A percentile compares a stretch with the other conserved stretches of the same genome.
Evolutionary conservation across 345 rosid genomes (phyloP).

Genomic region (Gossypium thurberi): DNA sequence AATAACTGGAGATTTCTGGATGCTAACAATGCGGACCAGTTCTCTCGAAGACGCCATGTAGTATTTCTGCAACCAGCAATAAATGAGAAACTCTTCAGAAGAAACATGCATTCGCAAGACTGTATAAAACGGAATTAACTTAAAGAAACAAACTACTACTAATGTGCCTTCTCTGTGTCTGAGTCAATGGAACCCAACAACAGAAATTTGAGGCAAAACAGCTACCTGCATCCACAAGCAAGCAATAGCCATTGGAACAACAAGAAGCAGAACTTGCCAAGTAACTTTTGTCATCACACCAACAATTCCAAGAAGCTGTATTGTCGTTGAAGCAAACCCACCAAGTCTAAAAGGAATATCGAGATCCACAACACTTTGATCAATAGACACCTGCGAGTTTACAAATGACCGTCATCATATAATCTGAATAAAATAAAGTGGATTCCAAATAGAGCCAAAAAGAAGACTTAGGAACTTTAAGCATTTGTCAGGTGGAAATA

Average conservation of each 20-base stretch:
- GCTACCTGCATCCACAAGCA: slow-evolving; percentile 99
- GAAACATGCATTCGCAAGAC: neutral
- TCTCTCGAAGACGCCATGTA: slow-evolving; percentile 99
- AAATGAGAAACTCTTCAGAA: neutral
- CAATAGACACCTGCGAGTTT: slow-evolving; percentile 76
- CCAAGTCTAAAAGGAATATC: slow-evolving; percentile 99
- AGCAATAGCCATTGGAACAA: slow-evolving; percentile 91
- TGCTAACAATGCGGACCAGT: slow-evolving; percentile 96
- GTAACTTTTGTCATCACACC: slow-evolving; percentile 94
- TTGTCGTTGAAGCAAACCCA: slow-evolving; percentile 98
- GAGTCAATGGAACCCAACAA: slow-evolving; percentile 2
- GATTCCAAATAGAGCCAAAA: neutral
- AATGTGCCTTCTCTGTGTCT: slow-evolving; percentile 7
- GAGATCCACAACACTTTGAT: slow-evolving; percentile 99
- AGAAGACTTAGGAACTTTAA: slow-evolving; percentile 1
- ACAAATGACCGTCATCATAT: slow-evolving; percentile 11
- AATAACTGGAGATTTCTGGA: slow-evolving; percentile 95
- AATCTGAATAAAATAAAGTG: neutral
- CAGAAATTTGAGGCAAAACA: slow-evolving; percentile 1
- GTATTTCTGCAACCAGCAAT: slow-evolving; percentile 65
- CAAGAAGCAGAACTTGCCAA: slow-evolving; percentile 97
- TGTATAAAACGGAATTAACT: neutral
- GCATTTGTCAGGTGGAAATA: neutral
- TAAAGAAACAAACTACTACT: slow-evolving; percentile 1
- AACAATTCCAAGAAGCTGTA: slow-evolving; percentile 92